phyloP scores from a whole-genome alignment of 163 green algal genomes.

The Prototheca stagnorum region DNA sequence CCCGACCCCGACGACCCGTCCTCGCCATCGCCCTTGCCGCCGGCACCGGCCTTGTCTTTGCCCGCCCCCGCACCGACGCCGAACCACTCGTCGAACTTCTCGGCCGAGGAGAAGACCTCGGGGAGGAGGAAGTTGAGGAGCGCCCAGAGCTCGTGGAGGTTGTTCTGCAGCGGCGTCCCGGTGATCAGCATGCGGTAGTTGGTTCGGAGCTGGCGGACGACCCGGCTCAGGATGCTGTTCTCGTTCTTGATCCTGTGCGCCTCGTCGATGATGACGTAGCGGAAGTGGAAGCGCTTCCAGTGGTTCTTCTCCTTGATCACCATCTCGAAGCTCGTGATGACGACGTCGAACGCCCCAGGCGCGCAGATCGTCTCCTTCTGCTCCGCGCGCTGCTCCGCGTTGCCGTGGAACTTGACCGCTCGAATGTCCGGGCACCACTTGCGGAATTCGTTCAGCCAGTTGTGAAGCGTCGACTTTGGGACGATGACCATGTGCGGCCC shows the following conservation, averaged over 20 bases:
- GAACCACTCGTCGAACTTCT: slow-evolving; percentile 99
- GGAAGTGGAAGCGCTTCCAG: slow-evolving; percentile 90
- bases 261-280: slow-evolving; percentile 99
- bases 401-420: slow-evolving; percentile 89
- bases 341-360: slow-evolving; percentile 85
- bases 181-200: slow-evolving; percentile 98
- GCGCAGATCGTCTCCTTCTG: slow-evolving; percentile 38
- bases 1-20: too few species aligned
- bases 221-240: slow-evolving; percentile 78
- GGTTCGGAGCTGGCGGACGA: slow-evolving; percentile 74
- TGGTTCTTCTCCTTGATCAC: slow-evolving; percentile 98
- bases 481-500: slow-evolving; percentile 96
- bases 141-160: slow-evolving; percentile 97
- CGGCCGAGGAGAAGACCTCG: slow-evolving; percentile 76
- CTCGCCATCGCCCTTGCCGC: slow-evolving; percentile 3
- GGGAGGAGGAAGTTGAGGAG: slow-evolving; percentile 96
- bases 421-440: slow-evolving; percentile 85
- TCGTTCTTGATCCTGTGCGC: slow-evolving; percentile 99
- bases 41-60: too few species aligned
- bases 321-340: slow-evolving; percentile 97
- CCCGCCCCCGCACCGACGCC: slow-evolving; percentile 45
- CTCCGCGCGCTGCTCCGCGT: slow-evolving; percentile 62
- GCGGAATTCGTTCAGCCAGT: slow-evolving; percentile 98
- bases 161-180: slow-evolving; percentile 94
- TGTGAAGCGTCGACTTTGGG: slow-evolving; percentile 95